These are phyloP conservation scores for Saccharomycopsis synnaedendra DNA, from an alignment of 805 yeast genomes.

Conservation along the genomic window DNA sequence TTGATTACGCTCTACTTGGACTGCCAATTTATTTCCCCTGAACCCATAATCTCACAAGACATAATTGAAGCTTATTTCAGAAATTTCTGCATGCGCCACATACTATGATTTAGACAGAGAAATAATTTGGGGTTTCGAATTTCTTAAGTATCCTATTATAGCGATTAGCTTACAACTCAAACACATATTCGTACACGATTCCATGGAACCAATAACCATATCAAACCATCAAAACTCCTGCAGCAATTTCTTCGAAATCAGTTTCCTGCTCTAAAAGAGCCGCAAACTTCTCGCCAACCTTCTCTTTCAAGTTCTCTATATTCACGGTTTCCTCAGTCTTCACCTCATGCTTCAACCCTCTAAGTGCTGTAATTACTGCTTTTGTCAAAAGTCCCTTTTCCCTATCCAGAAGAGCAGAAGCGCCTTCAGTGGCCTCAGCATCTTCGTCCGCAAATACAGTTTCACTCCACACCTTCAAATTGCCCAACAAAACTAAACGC, in stretches of 20 bases:
- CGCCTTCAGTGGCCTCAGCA: constrained; percentile 15
- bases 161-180: too few relatives aligned
- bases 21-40: too few relatives aligned
- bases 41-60: too few relatives aligned
- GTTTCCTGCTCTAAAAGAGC: constrained; percentile 34
- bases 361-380: constrained; percentile 43
- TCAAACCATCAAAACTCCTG: constrained; percentile 70
- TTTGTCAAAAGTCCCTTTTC: constrained; percentile 40
- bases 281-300: constrained; percentile 53
- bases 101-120: too few relatives aligned
- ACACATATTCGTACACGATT: too few relatives aligned
- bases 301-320: constrained; percentile 32
- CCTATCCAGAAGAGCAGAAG: constrained; percentile 23
- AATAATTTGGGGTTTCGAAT: too few relatives aligned
- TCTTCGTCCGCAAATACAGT: constrained; percentile 33
- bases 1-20: too few relatives aligned
- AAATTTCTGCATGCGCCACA: too few relatives aligned
- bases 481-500: constrained; percentile 73
- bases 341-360: constrained; percentile 21
- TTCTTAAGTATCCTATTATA: too few relatives aligned
- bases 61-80: too few relatives aligned
- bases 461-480: constrained; percentile 68
- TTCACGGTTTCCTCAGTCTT: constrained; percentile 22
- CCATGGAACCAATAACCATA: too few relatives aligned
- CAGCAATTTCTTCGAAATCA: constrained; percentile 38